A percentile compares a stretch with the other conserved stretches of the same genome.
Conservation (phyloP, 768 basidiomycete genomes). For the Phlegmacium glaucopus region DNA sequence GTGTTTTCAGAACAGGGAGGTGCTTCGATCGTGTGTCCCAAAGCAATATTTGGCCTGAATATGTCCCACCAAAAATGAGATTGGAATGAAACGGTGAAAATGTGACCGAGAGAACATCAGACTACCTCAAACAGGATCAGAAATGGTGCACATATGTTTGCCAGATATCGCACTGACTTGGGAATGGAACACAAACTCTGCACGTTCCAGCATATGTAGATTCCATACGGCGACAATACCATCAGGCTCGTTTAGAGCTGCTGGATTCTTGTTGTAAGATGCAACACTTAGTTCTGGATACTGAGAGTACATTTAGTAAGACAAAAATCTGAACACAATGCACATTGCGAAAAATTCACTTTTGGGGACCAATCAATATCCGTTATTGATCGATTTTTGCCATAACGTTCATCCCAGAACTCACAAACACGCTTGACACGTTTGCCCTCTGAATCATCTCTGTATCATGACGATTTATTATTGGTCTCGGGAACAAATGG, state of each 20-base stretch:
- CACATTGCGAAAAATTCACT: constrained; percentile 37
- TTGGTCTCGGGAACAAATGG: not conserved
- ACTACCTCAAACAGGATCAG: constrained; percentile 44
- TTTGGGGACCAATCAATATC: constrained; percentile 98
- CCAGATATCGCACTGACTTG: constrained; percentile 58
- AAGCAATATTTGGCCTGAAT: constrained; percentile 95
- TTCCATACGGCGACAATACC: constrained; percentile 99
- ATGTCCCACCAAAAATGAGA: constrained; percentile 97
- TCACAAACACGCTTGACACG: constrained; percentile 92
- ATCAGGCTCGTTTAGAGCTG: constrained; percentile 91
- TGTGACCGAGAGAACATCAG: constrained; percentile 93
- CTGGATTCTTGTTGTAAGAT: constrained; percentile 96
- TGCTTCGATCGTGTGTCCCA: constrained; percentile 99
- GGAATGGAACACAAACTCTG: constrained; percentile 98
- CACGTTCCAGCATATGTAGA: constrained; percentile 88
- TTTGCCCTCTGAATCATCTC: constrained; percentile 88
- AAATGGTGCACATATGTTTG: not conserved
- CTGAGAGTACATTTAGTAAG: constrained; percentile 34
- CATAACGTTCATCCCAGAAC: constrained; percentile 89
- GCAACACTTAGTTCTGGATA: constrained; percentile 95
- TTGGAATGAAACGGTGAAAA: constrained; percentile 99
- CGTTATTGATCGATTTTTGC: constrained; percentile 92
- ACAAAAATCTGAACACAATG: not conserved
- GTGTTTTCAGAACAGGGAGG: constrained; percentile 94
- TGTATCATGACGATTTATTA: constrained; percentile 26